Conservation (phyloP, 192 early-diverging fungal genomes). For the Coemansia sp. region DNA sequence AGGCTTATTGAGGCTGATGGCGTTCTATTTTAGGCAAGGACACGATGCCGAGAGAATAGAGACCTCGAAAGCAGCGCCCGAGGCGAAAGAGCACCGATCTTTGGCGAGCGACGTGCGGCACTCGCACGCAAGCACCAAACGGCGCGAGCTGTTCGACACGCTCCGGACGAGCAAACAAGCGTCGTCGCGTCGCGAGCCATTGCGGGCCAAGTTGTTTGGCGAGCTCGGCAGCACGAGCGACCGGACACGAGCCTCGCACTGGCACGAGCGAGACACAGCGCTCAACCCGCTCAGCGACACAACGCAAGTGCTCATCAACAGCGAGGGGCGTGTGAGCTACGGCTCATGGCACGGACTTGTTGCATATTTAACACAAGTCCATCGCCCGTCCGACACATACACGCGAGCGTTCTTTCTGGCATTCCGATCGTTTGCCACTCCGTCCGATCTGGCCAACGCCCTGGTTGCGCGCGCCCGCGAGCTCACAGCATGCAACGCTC, state of each 20-base stretch:
- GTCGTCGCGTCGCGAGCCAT: slow-evolving; percentile 16
- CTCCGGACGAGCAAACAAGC: slow-evolving; percentile 1
- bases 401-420: slow-evolving; percentile 76
- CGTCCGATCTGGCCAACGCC: slow-evolving; percentile 62
- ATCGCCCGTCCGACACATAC: slow-evolving; percentile 52
- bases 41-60: slow-evolving; percentile 24
- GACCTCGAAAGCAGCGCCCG: background rate
- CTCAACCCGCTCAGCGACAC: background rate
- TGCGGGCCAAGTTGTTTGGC: slow-evolving; percentile 34
- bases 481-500: background rate
- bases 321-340: slow-evolving; percentile 51
- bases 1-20: slow-evolving; percentile 15
- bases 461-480: slow-evolving; percentile 68
- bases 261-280: background rate
- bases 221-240: slow-evolving; percentile 8
- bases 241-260: slow-evolving; percentile 8
- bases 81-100: background rate
- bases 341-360: slow-evolving; percentile 47
- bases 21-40: slow-evolving; percentile 50
- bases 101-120: background rate
- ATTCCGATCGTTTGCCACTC: slow-evolving; percentile 79
- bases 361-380: slow-evolving; percentile 55
- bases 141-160: background rate
- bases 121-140: background rate
- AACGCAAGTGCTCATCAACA: slow-evolving; percentile 37